Evolutionary conservation across 1,139 yeast species (phyloP).

Genomic region (Petasospora fabianii): DNA sequence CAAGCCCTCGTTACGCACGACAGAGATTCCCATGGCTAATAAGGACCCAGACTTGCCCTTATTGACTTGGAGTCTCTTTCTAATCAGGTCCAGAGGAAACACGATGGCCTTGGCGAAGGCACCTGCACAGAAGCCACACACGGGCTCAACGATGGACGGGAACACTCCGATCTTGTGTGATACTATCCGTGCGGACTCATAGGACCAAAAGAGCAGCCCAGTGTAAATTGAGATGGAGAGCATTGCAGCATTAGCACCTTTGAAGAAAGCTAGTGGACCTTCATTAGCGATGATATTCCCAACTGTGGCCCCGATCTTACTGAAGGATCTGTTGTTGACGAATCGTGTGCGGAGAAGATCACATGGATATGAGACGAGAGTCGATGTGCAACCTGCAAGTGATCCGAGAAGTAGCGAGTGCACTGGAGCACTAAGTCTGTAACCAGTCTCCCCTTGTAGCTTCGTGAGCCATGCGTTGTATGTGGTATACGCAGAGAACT

Average conservation of each 20-base stretch:
- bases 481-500: slow-evolving; percentile 68
- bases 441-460: slow-evolving; percentile 28
- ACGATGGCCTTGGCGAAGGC: slow-evolving; percentile 65
- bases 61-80: slow-evolving; percentile 75
- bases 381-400: slow-evolving; percentile 71
- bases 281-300: slow-evolving; percentile 41
- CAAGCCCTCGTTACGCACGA: slow-evolving; percentile 54
- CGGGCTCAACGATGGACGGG: slow-evolving; percentile 45
- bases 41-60: slow-evolving; percentile 34
- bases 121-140: slow-evolving; percentile 79
- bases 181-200: slow-evolving; percentile 37
- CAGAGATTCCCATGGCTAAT: slow-evolving; percentile 31
- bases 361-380: slow-evolving; percentile 76
- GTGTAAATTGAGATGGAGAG: slow-evolving; percentile 62
- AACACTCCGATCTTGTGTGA: slow-evolving; percentile 11
- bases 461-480: slow-evolving; percentile 42
- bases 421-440: slow-evolving; percentile 35
- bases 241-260: slow-evolving; percentile 63
- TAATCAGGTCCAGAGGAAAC: slow-evolving; percentile 81
- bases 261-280: slow-evolving; percentile 56
- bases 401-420: slow-evolving; percentile 69
- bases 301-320: slow-evolving; percentile 44
- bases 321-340: slow-evolving; percentile 57
- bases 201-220: slow-evolving; percentile 67
- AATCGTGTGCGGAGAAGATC: slow-evolving; percentile 82